phyloP scores from a whole-genome alignment of 1,139 yeast genomes.

The Casaregolazyma lundiana region DNA sequence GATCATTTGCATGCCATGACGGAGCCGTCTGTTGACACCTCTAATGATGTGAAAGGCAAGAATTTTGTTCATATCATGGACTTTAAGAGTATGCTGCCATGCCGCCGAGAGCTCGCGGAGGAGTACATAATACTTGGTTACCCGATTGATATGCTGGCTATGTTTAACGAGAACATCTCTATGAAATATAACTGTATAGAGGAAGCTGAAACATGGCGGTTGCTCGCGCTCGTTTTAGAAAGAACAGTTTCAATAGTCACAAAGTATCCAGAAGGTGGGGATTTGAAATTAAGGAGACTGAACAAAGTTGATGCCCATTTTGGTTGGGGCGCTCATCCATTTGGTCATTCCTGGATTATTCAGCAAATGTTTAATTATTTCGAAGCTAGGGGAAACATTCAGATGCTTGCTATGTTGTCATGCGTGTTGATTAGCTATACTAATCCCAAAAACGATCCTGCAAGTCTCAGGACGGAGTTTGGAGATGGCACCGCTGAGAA shows the following conservation, averaged over 20 bases:
- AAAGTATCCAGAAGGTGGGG: constrained; percentile 2
- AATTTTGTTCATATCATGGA: constrained; percentile 64
- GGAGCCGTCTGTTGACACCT: constrained; percentile 12
- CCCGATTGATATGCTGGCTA: constrained; percentile 59
- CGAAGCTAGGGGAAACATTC: constrained; percentile 62
- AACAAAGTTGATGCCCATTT: constrained; percentile 12
- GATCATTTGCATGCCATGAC: constrained; percentile 9
- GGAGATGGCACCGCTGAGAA: neutral
- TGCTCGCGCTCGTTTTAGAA: constrained; percentile 33
- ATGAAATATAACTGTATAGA: constrained; percentile 55
- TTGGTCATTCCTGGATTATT: constrained; percentile 74
- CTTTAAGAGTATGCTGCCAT: constrained; percentile 67
- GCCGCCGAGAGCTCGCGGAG: constrained; percentile 68
- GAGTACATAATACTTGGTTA: constrained; percentile 71
- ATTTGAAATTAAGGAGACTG: neutral
- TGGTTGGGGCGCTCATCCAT: constrained; percentile 77
- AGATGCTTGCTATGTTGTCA: constrained; percentile 86
- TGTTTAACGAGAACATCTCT: constrained; percentile 71
- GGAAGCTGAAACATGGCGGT: constrained; percentile 72
- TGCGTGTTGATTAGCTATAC: constrained; percentile 45
- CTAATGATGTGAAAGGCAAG: constrained; percentile 19
- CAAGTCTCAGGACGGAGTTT: neutral
- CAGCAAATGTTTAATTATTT: constrained; percentile 59
- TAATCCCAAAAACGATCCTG: neutral
- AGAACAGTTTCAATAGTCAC: constrained; percentile 15